Base-by-base conservation (phyloP, 768 basidiomycete species). In the Galerina marginata region DNA sequence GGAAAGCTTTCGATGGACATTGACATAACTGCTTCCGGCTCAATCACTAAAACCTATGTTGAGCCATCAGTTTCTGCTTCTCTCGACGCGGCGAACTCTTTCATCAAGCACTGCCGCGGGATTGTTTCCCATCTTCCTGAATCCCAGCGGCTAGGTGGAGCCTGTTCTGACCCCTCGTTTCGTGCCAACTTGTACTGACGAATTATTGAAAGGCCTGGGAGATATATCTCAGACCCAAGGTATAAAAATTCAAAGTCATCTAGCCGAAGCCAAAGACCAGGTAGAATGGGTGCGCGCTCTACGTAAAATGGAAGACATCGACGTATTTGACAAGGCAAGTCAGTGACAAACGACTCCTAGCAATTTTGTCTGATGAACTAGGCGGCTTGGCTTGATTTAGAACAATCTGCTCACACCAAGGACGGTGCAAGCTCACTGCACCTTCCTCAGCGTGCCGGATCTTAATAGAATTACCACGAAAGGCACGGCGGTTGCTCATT, bases 121-220 rank as follows among this genome's bases (percentile, higher is more conserved):
- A 69, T 84, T 9, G 74, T 77, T 4, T 66, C 76, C 4, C 57
- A 74, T 20, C 70, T 86, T 0, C 81, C 81, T 0, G 49, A 68
- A 2, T 80, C 86, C 64, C 67, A 71, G 45, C 79, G 81, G 9
- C 79, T 92, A n/a, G 9, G 82, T 95, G 4, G 83, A 90, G 58
- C 95, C 95, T 1, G 91, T 96, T 9, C 73, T 96, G 56, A 95
- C 95, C 0, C 95, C 95, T 0, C 86, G 95, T 15, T 96, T 96
- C 64, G 88, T 96, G 2, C 95, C 95, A 1, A 93, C 93, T 0
- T 96, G 93, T 70, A 90, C 92, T 2, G 79, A 91, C 51, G 85
- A 82, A 45, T 78, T 95, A 33, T 80, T 96, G 0, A 61, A 63
- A 9, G 88, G 86, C 9, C 77, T 96, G 0, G 88, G 86, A 3